Conservation (phyloP, 441 rosid species). For the Syzygium syzygioides region DNA sequence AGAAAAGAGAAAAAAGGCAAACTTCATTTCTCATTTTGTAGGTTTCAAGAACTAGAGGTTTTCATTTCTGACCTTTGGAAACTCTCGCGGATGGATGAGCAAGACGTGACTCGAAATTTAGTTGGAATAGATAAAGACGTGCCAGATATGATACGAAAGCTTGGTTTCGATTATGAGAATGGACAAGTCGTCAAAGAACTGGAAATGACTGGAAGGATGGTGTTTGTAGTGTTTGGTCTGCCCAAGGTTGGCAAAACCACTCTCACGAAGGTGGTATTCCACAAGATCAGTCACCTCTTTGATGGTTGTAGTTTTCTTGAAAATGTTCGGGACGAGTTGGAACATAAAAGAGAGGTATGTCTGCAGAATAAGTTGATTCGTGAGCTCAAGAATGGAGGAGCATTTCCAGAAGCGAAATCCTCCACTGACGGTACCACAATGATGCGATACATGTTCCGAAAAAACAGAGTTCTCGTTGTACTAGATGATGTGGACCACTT, state of each 20-base stretch:
- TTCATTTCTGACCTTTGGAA: neutral
- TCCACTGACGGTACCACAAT: neutral
- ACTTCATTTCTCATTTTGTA: neutral
- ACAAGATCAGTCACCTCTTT: neutral
- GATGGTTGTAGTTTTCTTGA: neutral
- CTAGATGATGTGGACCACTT: neutral
- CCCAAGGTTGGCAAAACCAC: neutral
- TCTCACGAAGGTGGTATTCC: neutral
- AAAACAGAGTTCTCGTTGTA: neutral
- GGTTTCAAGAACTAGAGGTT: neutral
- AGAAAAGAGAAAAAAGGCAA: rapidly evolving
- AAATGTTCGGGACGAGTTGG: neutral
- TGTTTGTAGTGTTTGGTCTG: neutral
- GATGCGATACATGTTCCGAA: neutral
- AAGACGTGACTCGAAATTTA: neutral
- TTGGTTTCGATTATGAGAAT: neutral
- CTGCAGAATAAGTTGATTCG: neutral
- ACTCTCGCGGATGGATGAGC: neutral
- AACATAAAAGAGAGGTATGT: neutral
- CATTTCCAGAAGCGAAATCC: neutral
- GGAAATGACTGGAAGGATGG: neutral
- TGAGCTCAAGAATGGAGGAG: neutral
- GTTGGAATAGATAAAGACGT: neutral
- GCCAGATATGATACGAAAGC: neutral
- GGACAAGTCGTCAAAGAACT: neutral